A percentile compares a stretch with the other conserved stretches of the same genome.
Evolutionary conservation across 1,139 yeast genomes (phyloP).

Genomic region (Sugiyamaella japonica): DNA sequence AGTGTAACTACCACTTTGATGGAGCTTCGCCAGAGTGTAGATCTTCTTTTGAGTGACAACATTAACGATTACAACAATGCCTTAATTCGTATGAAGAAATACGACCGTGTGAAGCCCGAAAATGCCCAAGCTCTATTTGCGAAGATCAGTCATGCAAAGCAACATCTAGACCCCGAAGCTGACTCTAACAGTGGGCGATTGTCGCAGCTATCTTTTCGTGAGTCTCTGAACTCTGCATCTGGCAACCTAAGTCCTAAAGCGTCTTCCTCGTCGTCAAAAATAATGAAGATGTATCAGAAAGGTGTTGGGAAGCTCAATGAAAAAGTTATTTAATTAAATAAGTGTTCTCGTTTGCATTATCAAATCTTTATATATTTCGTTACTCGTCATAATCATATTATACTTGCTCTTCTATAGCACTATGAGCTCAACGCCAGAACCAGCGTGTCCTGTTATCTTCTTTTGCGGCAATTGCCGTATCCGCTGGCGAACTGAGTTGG

Average conservation of each 20-base stretch:
- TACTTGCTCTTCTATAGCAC: neutral
- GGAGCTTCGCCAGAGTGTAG: constrained; percentile 64
- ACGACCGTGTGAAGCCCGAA: constrained; percentile 60
- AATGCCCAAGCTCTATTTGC: constrained; percentile 53
- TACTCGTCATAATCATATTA: neutral
- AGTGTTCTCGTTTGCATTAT: neutral
- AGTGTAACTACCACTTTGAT: constrained; percentile 49
- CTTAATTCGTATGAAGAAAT: constrained; percentile 56
- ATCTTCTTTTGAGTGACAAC: constrained; percentile 50
- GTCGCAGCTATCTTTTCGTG: constrained; percentile 14
- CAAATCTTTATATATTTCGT: neutral
- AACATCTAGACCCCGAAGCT: constrained; percentile 10
- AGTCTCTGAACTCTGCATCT: constrained; percentile 10
- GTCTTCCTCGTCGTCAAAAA: constrained; percentile 24
- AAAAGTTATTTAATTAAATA: constrained; percentile 16
- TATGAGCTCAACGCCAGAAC: constrained; percentile 5
- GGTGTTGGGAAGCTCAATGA: constrained; percentile 29
- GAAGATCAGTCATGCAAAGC: constrained; percentile 39
- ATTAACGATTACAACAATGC: constrained; percentile 56
- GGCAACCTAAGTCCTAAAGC: constrained; percentile 15
- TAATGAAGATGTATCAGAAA: constrained; percentile 30
- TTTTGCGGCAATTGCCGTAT: neutral
- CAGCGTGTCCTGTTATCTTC: neutral
- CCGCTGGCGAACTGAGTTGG: neutral
- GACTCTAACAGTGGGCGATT: constrained; percentile 4